Evolutionary conservation across 73 alveolate species (phyloP).

Genomic region (Stentor roeselii): DNA sequence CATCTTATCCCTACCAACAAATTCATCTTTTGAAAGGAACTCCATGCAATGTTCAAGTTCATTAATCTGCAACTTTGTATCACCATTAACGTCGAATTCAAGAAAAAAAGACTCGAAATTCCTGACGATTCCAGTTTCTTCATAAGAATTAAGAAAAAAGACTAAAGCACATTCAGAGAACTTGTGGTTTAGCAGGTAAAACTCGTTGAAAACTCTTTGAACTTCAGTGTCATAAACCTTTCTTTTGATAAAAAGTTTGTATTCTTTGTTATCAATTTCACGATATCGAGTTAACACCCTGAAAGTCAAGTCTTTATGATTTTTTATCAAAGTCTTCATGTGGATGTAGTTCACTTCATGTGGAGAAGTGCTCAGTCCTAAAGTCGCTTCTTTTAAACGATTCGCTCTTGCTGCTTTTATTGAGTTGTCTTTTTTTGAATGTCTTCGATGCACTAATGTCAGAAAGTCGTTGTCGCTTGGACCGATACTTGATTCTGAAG

Average conservation of each 20-base stretch:
- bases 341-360: too few relatives aligned
- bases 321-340: not conserved
- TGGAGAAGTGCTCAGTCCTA: not conserved
- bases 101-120: not conserved
- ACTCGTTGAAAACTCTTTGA: not conserved
- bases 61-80: not conserved
- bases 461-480: too few relatives aligned
- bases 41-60: not conserved
- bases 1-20: not conserved
- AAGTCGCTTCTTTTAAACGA: not conserved
- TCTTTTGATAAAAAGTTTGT: not conserved
- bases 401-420: not conserved
- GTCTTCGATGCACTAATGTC: too few relatives aligned
- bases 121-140: not conserved
- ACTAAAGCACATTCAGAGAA: not conserved
- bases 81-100: not conserved
- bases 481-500: too few relatives aligned
- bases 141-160: not conserved
- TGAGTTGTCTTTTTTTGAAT: too few relatives aligned
- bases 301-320: not conserved
- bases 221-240: not conserved
- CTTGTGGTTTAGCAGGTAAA: not conserved
- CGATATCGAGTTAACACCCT: not conserved
- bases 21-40: not conserved
- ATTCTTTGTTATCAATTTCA: not conserved